Percentiles rank a stretch among this genome's conserved stretches.
Evolutionary conservation across 805 yeast species (phyloP).

Genomic region (Pichia nanzhaoensis): DNA sequence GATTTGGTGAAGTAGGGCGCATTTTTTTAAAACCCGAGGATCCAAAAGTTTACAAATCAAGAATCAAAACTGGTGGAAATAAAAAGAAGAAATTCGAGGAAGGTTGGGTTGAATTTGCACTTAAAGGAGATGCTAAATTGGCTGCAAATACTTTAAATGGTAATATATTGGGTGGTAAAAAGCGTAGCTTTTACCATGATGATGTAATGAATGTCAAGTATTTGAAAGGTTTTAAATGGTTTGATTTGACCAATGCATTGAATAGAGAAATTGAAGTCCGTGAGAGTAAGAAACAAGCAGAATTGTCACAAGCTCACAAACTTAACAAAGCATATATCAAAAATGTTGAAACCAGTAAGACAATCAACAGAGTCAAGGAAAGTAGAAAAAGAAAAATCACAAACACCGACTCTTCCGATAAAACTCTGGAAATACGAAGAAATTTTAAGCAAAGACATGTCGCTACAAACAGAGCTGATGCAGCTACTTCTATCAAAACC

Average conservation of each 20-base stretch:
- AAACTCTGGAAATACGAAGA: slow-evolving; percentile 38
- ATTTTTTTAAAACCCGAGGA: slow-evolving; percentile 85
- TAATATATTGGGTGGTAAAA: slow-evolving; percentile 85
- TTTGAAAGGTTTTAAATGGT: slow-evolving; percentile 90
- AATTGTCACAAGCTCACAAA: slow-evolving; percentile 81
- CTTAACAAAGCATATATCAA: slow-evolving; percentile 76
- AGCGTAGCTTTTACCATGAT: slow-evolving; percentile 85
- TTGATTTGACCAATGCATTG: slow-evolving; percentile 86
- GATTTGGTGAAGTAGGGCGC: slow-evolving; percentile 87
- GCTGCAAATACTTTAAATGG: slow-evolving; percentile 86
- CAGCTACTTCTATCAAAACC: slow-evolving; percentile 40
- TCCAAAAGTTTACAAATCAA: slow-evolving; percentile 48
- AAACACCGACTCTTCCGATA: slow-evolving; percentile 17
- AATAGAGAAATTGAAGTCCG: slow-evolving; percentile 85
- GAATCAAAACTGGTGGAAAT: slow-evolving; percentile 87
- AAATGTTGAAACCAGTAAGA: slow-evolving; percentile 82
- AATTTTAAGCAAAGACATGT: slow-evolving; percentile 67
- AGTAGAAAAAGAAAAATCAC: slow-evolving; percentile 34
- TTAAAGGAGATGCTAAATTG: slow-evolving; percentile 80
- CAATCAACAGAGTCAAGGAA: slow-evolving; percentile 59
- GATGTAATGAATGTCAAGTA: slow-evolving; percentile 90
- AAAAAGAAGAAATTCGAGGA: slow-evolving; percentile 82
- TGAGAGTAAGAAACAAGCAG: slow-evolving; percentile 81
- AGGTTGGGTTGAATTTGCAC: slow-evolving; percentile 93
- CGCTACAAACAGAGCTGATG: slow-evolving; percentile 60